Evolutionary conservation across 192 early-diverging fungal genomes (phyloP), one percentile per base, ranked within the genome.

Genomic region (Gamsiella multidivaricata): DNA sequence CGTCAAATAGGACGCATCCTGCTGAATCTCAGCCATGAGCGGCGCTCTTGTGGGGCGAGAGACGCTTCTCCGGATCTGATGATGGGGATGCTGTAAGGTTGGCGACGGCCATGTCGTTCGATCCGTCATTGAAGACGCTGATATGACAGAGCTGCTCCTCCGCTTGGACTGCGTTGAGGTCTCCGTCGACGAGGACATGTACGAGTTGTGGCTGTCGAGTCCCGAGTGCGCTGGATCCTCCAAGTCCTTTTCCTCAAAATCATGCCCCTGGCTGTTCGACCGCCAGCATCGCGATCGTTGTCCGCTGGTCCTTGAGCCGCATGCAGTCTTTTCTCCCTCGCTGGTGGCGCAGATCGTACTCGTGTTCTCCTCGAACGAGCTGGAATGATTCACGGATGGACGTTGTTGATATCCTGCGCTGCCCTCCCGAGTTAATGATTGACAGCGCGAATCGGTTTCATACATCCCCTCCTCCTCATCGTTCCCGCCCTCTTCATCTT

Each of bases 311-410:
- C 45, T 54, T 37, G 70, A 73, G 3, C 55, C 55, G 25, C 69
- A 61, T 43, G 42, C 39, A 17, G 51, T 45, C 31, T 50, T 61
- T 47, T 57, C 37, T 8, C 65, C 63, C 31, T 76, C 72, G 43
- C 59, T 66, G 10, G 51, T 39, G 9, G 59, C 60, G 45, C 69
- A 63, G 22, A 71, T 46, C 12, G 69, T 67, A 20, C 72, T 55
- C 17, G 33, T 23, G 36, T 67, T 59, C 10, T 31, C 58, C 20
- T 60, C 64, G 15, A 61, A 61, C 7, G 36, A 61, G 37, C 52
- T 46, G 9, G 57, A 61, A 18, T 47, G 41, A 25, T 15, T 22
- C 10, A 60, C 5, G 18, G 58, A 54, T 5, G 18, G 10, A 0
- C 46, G 39, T 22, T 50, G 65, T 5, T 10, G 22, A 36, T 5